Evolutionary conservation across 2,329 filamentous ascomycete species (phyloP).

Genomic region (Meredithiella fracta): DNA sequence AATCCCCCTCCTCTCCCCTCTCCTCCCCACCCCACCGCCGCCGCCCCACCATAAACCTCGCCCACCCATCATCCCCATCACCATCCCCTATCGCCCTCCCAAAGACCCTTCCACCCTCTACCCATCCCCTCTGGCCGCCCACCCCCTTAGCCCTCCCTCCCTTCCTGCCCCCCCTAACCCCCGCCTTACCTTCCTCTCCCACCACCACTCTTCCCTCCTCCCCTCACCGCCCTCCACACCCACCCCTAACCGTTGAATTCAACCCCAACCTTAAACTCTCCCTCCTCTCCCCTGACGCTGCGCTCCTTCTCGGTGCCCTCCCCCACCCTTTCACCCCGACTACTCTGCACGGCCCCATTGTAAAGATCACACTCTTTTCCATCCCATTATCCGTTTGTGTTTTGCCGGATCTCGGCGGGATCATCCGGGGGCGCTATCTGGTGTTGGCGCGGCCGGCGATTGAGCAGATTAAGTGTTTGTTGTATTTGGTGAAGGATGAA

Average conservation of each 20-base stretch:
- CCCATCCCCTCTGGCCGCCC: not conserved
- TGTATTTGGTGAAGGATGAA: slow-evolving; percentile 8
- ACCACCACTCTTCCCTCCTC: not conserved
- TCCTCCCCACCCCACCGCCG: not conserved
- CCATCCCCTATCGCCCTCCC: not conserved
- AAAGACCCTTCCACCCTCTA: not conserved
- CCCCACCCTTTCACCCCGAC: slow-evolving; percentile 4
- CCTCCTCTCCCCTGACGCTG: slow-evolving; percentile 7
- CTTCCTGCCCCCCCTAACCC: not conserved
- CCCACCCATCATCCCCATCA: not conserved
- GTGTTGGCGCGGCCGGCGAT: slow-evolving; percentile 7
- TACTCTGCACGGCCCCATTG: slow-evolving; percentile 7
- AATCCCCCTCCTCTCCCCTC: not conserved
- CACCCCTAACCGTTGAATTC: slow-evolving; percentile 7
- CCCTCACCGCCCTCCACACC: not conserved
- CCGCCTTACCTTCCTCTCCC: not conserved
- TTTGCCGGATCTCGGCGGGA: slow-evolving; percentile 6
- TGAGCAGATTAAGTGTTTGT: slow-evolving; percentile 9
- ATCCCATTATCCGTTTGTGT: slow-evolving; percentile 9
- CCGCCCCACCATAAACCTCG: not conserved
- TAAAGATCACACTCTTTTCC: slow-evolving; percentile 7
- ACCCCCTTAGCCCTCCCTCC: not conserved
- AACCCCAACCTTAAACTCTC: slow-evolving; percentile 8
- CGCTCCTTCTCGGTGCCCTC: not conserved
- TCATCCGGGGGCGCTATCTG: slow-evolving; percentile 6